Conservation (phyloP, 2,329 filamentous ascomycete genomes). For the Neopestalotiopsis sp. region DNA sequence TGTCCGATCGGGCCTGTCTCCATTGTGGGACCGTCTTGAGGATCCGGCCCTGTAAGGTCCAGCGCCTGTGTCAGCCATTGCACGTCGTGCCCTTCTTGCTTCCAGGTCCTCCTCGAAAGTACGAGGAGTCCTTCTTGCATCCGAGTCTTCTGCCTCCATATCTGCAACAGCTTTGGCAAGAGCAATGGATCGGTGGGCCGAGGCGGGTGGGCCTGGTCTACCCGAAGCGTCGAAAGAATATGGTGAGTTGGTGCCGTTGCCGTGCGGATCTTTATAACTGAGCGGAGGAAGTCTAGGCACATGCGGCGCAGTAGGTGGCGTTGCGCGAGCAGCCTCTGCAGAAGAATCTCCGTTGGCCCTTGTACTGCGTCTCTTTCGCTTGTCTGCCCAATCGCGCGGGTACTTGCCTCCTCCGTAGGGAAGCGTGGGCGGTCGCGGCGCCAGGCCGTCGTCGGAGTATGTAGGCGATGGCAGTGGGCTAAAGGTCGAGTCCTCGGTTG, state of each 20-base stretch:
- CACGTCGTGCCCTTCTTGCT: slow-evolving; percentile 18
- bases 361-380: slow-evolving; percentile 47
- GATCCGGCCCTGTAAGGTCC: slow-evolving; percentile 30
- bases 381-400: slow-evolving; percentile 49
- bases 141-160: slow-evolving; percentile 41
- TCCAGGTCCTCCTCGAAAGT: slow-evolving; percentile 33
- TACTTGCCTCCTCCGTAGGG: slow-evolving; percentile 51
- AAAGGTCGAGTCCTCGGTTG: slow-evolving; percentile 63
- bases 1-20: slow-evolving; percentile 32
- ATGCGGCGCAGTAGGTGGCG: slow-evolving; percentile 63
- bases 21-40: slow-evolving; percentile 34
- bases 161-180: slow-evolving; percentile 26
- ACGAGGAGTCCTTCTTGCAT: slow-evolving; percentile 34
- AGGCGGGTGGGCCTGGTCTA: slow-evolving; percentile 35
- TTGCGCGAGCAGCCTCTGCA: slow-evolving; percentile 40
- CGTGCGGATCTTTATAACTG: slow-evolving; percentile 59
- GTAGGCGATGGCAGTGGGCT: slow-evolving; percentile 63
- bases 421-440: slow-evolving; percentile 65
- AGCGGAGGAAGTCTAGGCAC: slow-evolving; percentile 63
- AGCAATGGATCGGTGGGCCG: slow-evolving; percentile 32
- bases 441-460: slow-evolving; percentile 58
- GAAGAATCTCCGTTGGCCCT: slow-evolving; percentile 47
- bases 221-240: slow-evolving; percentile 38
- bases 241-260: slow-evolving; percentile 39
- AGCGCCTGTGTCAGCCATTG: slow-evolving; percentile 16